A percentile compares a stretch with the other conserved stretches of the same genome.
These are phyloP conservation scores for Penicillium italicum DNA, from an alignment of 2,329 filamentous ascomycete genomes.

Conservation along the genomic window DNA sequence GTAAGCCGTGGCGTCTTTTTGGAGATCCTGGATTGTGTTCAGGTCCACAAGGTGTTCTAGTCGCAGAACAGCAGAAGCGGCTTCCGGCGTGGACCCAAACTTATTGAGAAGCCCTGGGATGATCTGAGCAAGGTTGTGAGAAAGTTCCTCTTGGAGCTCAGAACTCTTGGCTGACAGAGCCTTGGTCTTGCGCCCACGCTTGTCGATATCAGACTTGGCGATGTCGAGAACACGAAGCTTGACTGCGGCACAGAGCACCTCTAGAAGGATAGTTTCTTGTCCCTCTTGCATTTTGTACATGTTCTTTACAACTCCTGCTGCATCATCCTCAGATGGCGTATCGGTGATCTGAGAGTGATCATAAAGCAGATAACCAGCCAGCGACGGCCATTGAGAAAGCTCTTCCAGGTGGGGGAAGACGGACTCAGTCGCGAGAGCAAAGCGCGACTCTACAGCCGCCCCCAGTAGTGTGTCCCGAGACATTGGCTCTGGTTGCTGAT, in stretches of 20 bases:
- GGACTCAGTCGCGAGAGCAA: constrained; percentile 79
- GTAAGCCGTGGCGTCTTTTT: constrained; percentile 79
- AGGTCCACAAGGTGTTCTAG: constrained; percentile 84
- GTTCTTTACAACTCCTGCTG: constrained; percentile 63
- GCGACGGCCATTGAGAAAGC: constrained; percentile 78
- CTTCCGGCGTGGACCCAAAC: constrained; percentile 83
- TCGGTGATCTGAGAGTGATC: constrained; percentile 71
- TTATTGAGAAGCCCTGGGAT: constrained; percentile 89
- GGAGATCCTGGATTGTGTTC: constrained; percentile 80
- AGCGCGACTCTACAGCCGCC: constrained; percentile 69
- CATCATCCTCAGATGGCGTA: constrained; percentile 53
- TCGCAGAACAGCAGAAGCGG: constrained; percentile 78
- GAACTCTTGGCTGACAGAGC: constrained; percentile 58
- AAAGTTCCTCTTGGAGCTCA: constrained; percentile 73
- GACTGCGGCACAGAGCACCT: constrained; percentile 79
- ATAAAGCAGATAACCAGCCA: constrained; percentile 86
- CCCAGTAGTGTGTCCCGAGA: constrained; percentile 52
- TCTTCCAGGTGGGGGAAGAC: constrained; percentile 79
- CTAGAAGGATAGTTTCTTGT: constrained; percentile 81
- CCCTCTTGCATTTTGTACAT: constrained; percentile 68
- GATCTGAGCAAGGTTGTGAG: constrained; percentile 69
- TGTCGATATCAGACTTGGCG: constrained; percentile 58
- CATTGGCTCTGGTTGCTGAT: constrained; percentile 27
- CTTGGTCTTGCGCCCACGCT: constrained; percentile 56
- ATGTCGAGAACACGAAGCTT: constrained; percentile 67